Evolutionary conservation across 805 yeast genomes (phyloP).

Genomic region (Barnettozyma sucrosica): DNA sequence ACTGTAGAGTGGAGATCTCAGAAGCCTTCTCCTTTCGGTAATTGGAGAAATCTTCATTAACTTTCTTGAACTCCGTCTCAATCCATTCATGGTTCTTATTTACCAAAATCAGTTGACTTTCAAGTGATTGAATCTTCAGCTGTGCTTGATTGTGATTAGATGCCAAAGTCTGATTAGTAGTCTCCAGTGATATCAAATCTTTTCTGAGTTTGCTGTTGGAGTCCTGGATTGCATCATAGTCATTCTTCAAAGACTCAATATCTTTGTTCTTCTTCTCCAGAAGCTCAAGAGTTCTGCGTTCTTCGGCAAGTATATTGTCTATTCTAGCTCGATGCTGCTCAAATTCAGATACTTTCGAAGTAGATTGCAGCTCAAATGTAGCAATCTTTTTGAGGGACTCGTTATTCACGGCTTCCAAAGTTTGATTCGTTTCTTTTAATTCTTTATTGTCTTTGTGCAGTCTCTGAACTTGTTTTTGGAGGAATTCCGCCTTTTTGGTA

Average conservation of each 20-base stretch:
- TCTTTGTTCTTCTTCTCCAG: conserved; percentile 34
- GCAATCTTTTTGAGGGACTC: conserved; percentile 17
- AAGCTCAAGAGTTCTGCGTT: conserved; percentile 29
- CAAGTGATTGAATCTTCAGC: conserved; percentile 32
- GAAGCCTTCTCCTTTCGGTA: conserved; percentile 25
- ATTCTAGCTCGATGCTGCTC: conserved; percentile 11
- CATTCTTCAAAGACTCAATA: conserved; percentile 31
- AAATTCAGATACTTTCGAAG: conserved; percentile 6
- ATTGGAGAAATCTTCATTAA: conserved; percentile 27
- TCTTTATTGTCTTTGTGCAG: conserved; percentile 21
- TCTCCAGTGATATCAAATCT: conserved; percentile 34
- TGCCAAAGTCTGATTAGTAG: conserved; percentile 28
- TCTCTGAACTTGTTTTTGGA: conserved; percentile 27
- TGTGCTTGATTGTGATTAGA: conserved; percentile 26
- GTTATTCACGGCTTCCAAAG: conserved; percentile 20
- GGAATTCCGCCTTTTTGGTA: conserved; percentile 27
- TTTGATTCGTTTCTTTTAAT: conserved; percentile 18
- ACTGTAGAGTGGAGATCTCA: conserved; percentile 24
- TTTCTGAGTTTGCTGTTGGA: conserved; percentile 35
- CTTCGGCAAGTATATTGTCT: conserved; percentile 21
- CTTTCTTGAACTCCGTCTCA: conserved; percentile 33
- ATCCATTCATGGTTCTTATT: conserved; percentile 37
- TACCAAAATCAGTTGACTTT: conserved; percentile 38
- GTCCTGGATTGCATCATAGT: conserved; percentile 32
- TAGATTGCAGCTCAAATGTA: conserved; percentile 14